Conservation (phyloP, 805 yeast genomes). For the Ogataea sp. region DNA sequence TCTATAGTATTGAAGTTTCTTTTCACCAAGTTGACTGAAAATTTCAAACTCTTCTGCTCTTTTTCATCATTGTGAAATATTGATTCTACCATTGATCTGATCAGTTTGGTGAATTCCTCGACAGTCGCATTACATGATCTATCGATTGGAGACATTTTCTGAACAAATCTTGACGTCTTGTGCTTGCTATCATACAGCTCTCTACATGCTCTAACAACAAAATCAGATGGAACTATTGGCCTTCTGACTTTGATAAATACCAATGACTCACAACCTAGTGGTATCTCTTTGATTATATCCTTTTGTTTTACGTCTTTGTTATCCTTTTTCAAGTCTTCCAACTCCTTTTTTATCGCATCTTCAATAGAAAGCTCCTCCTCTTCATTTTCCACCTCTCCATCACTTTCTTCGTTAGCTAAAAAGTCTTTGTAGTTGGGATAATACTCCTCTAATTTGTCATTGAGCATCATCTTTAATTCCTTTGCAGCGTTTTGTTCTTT, state of each 20-base stretch:
- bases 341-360: constrained; percentile 64
- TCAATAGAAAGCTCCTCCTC: constrained; percentile 44
- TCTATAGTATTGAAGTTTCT: constrained; percentile 72
- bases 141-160: constrained; percentile 74
- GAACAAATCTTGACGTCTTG: constrained; percentile 66
- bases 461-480: constrained; percentile 56
- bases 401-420: constrained; percentile 8
- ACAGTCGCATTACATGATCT: constrained; percentile 63
- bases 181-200: constrained; percentile 42
- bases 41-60: constrained; percentile 35
- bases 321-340: constrained; percentile 47
- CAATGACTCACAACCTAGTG: constrained; percentile 73
- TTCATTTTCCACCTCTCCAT: constrained; percentile 7
- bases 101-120: constrained; percentile 57
- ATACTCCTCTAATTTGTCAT: constrained; percentile 41
- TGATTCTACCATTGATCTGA: constrained; percentile 52
- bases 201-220: constrained; percentile 57
- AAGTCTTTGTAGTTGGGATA: constrained; percentile 28
- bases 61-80: constrained; percentile 44
- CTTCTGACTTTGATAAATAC: constrained; percentile 73
- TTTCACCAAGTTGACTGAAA: constrained; percentile 75
- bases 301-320: constrained; percentile 32
- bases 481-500: constrained; percentile 72
- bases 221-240: constrained; percentile 71
- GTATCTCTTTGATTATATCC: constrained; percentile 48